Conservation (phyloP, 208 protist species). For the Leishmania martiniquensis region DNA sequence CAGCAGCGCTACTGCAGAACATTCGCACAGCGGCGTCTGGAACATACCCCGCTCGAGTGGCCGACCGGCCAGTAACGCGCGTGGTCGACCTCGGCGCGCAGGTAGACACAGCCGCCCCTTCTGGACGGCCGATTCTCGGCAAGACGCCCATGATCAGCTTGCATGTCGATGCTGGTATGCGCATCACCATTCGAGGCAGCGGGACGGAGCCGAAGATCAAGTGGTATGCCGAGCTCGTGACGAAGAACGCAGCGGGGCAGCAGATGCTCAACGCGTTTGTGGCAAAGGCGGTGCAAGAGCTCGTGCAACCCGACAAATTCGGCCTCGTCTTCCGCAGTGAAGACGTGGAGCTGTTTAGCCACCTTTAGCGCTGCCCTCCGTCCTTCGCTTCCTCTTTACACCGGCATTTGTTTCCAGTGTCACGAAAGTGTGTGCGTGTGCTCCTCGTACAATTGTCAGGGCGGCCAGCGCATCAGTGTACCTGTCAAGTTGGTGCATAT, state of each 20-base stretch:
- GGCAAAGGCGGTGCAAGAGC: slow-evolving; percentile 46
- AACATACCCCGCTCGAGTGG: slow-evolving; percentile 57
- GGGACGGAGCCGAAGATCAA: slow-evolving; percentile 99
- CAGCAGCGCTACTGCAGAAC: slow-evolving; percentile 79
- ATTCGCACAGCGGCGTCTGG: slow-evolving; percentile 57
- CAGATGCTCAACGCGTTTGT: slow-evolving; percentile 49
- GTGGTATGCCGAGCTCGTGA: slow-evolving; percentile 86
- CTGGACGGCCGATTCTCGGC: slow-evolving; percentile 53
- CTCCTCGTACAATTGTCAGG: background rate
- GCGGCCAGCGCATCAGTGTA: background rate
- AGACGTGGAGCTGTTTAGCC: slow-evolving; percentile 24
- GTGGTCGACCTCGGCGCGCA: slow-evolving; percentile 93
- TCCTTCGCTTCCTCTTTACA: background rate
- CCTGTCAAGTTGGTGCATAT: background rate
- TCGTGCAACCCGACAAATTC: slow-evolving; percentile 67
- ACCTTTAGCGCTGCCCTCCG: slow-evolving; percentile 6
- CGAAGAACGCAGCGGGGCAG: slow-evolving; percentile 27
- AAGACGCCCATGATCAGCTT: slow-evolving; percentile 96
- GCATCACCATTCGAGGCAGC: slow-evolving; percentile 93
- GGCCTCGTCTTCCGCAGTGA: slow-evolving; percentile 51
- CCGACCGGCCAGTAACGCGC: slow-evolving; percentile 53
- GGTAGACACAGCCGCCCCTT: slow-evolving; percentile 63
- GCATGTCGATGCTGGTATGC: slow-evolving; percentile 92
- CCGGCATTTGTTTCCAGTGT: background rate
- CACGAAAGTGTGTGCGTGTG: background rate